Conservation (phyloP, 345 rosid species). For the Eucalyptus virginea region DNA sequence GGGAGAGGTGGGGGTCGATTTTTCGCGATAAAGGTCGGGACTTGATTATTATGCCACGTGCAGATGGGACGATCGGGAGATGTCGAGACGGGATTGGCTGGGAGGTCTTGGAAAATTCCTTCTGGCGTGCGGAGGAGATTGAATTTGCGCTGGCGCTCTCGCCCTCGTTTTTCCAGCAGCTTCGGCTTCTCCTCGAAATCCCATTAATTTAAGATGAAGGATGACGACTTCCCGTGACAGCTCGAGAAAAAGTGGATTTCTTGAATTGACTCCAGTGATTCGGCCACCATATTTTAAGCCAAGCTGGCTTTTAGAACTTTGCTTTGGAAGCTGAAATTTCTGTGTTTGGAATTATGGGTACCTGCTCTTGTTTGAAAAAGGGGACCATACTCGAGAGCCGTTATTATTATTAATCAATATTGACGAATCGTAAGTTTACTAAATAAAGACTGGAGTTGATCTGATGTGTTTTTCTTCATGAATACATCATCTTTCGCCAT, state of each 20-base stretch:
- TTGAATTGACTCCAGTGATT: background rate
- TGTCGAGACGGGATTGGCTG: background rate
- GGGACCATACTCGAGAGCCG: background rate
- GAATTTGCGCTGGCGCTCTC: background rate
- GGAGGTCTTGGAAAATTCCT: background rate
- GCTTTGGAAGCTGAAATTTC: background rate
- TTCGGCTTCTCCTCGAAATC: background rate
- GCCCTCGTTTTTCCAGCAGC: background rate
- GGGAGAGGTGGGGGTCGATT: background rate
- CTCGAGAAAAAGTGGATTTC: background rate
- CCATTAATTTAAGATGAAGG: background rate
- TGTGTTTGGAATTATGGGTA: background rate
- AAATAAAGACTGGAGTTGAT: background rate
- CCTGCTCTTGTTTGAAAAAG: background rate
- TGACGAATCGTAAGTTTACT: background rate
- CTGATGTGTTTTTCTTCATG: background rate
- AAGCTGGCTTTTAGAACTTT: background rate
- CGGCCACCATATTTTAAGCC: background rate
- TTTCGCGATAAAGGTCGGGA: background rate
- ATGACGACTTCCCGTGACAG: background rate
- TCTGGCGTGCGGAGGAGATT: background rate
- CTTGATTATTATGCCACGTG: constrained; percentile 6
- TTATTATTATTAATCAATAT: background rate
- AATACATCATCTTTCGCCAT: background rate
- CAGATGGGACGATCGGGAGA: background rate